These are phyloP conservation scores for Porogramme epimiltina DNA, from an alignment of 1,284 basidiomycete species.

Conservation along the genomic window DNA sequence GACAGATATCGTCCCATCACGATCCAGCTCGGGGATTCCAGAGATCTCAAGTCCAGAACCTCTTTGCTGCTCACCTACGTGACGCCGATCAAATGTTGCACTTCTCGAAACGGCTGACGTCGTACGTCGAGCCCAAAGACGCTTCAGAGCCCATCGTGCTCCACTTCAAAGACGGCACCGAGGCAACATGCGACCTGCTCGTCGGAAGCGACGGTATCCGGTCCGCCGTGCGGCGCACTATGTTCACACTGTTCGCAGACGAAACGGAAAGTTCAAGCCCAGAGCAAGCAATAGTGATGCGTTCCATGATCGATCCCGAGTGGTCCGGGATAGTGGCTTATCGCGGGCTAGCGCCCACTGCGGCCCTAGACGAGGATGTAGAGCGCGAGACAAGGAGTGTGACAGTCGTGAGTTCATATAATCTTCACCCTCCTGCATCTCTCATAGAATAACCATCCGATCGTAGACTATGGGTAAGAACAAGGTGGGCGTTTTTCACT, in stretches of 20 bases:
- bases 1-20: conserved; percentile 3
- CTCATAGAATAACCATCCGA: background rate
- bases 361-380: background rate
- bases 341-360: background rate
- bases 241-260: conserved; percentile 17
- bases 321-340: conserved; percentile 1
- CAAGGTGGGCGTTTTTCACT: background rate
- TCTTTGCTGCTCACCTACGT: conserved; percentile 38
- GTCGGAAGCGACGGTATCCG: conserved; percentile 53
- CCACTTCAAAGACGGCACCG: conserved; percentile 49
- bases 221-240: conserved; percentile 36
- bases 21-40: conserved; percentile 37
- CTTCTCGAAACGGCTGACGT: no score
- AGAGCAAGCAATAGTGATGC: background rate
- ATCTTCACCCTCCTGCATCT: no score
- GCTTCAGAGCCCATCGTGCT: conserved; percentile 37
- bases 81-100: conserved; percentile 29
- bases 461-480: conserved; percentile 3
- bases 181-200: conserved; percentile 48
- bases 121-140: no score
- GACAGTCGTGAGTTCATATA: background rate
- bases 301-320: background rate
- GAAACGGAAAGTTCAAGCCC: conserved; percentile 7
- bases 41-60: conserved; percentile 43
- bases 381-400: background rate